Evolutionary conservation across 305 asterid genomes (phyloP).

Genomic region (Fraxinus velutina): DNA sequence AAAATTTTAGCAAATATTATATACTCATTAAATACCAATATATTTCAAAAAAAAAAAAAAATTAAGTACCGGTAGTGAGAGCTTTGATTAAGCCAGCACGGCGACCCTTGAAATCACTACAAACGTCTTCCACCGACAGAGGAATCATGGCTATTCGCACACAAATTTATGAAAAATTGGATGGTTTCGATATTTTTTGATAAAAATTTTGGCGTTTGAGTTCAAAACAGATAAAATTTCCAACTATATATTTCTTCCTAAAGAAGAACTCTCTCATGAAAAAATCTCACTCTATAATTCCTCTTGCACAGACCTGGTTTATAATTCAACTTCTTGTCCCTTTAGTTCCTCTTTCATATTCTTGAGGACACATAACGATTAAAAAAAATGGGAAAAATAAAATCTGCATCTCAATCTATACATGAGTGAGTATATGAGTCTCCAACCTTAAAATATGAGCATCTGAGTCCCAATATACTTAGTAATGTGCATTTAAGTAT

Average conservation of each 20-base stretch:
- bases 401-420: not conserved
- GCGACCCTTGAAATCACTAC: conserved; percentile 17
- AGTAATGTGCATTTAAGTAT: not conserved
- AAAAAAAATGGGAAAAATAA: not conserved
- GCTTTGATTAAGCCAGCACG: conserved; percentile 22
- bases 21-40: not conserved
- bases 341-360: not conserved
- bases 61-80: conserved; percentile 11
- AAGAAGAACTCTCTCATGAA: not conserved
- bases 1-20: not conserved
- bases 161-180: not conserved
- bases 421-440: not conserved
- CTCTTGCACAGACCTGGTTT: no score
- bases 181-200: not conserved
- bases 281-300: not conserved
- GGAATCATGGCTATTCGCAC: conserved; percentile 4
- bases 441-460: not conserved
- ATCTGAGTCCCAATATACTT: not conserved
- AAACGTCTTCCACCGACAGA: conserved; percentile 21
- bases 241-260: not conserved
- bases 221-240: not conserved
- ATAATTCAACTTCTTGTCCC: not conserved
- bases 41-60: not conserved
- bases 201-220: not conserved
- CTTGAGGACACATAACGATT: not conserved